Evolutionary conservation across 306 rosid species (phyloP).

Genomic region (Rosa multiflora): DNA sequence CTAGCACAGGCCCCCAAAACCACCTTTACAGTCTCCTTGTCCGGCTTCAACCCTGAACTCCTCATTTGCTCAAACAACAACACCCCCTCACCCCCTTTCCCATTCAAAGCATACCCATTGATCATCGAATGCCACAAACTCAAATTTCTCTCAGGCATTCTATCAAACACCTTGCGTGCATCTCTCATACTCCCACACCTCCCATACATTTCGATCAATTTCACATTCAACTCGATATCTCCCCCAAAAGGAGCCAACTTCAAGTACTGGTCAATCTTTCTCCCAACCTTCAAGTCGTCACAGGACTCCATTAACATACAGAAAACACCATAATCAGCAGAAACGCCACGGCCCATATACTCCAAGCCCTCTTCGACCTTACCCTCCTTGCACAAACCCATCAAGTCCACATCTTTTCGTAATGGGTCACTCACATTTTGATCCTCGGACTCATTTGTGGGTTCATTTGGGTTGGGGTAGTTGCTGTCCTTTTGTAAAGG

Average conservation of each 20-base stretch:
- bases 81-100: constrained; percentile 55
- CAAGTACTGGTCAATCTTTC: constrained; percentile 49
- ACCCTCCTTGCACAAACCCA: constrained; percentile 58
- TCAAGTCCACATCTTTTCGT: constrained; percentile 40
- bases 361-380: constrained; percentile 57
- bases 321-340: constrained; percentile 58
- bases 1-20: constrained; percentile 66
- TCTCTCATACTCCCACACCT: constrained; percentile 60
- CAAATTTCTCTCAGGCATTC: constrained; percentile 52
- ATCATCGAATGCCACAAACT: constrained; percentile 69
- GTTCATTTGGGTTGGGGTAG: constrained; percentile 29
- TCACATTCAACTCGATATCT: constrained; percentile 48
- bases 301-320: constrained; percentile 53
- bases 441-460: constrained; percentile 29
- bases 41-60: constrained; percentile 45
- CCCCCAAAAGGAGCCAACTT: constrained; percentile 43
- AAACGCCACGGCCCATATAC: constrained; percentile 54
- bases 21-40: constrained; percentile 44
- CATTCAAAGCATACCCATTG: constrained; percentile 50
- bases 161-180: constrained; percentile 74
- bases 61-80: constrained; percentile 61
- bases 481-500: constrained; percentile 25
- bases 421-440: constrained; percentile 31
- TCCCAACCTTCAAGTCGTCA: constrained; percentile 42
- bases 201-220: constrained; percentile 49